These are phyloP conservation scores for Pyrrhoderma lamaoense DNA, from an alignment of 1,284 basidiomycete genomes.

Conservation along the genomic window DNA sequence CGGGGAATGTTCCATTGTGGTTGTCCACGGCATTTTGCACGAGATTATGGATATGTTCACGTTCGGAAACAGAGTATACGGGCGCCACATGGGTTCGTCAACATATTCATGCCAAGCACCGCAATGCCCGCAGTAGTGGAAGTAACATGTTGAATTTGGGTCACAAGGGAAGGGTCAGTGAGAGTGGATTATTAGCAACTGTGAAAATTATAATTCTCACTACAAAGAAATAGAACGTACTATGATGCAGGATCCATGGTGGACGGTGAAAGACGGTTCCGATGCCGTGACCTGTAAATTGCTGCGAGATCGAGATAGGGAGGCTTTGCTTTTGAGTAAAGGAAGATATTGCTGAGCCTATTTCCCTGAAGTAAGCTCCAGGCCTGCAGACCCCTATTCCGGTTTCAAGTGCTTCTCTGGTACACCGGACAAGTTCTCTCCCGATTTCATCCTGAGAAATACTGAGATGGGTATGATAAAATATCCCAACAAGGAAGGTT, in stretches of 20 bases:
- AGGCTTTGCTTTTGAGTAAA: constrained; percentile 36
- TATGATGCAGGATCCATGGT: constrained; percentile 78
- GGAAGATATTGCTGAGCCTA: constrained; percentile 69
- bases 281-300: constrained; percentile 85
- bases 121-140: neutral
- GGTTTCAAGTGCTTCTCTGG: constrained; percentile 59
- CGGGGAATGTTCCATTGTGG: too few species aligned
- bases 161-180: too few species aligned
- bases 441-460: constrained; percentile 56
- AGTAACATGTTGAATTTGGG: neutral
- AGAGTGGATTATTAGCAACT: too few species aligned
- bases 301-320: constrained; percentile 56
- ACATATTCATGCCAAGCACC: neutral
- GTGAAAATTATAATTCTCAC: too few species aligned
- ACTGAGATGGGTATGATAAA: neutral
- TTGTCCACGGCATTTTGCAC: neutral
- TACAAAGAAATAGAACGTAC: constrained; percentile 30
- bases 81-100: too few species aligned
- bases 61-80: neutral
- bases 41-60: neutral
- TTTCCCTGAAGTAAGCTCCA: constrained; percentile 62
- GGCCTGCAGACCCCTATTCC: constrained; percentile 77
- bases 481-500: neutral
- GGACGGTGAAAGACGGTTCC: constrained; percentile 75
- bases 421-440: constrained; percentile 51